phyloP scores from a whole-genome alignment of 192 early-diverging fungal genomes.

The Spinellus fusiger region DNA sequence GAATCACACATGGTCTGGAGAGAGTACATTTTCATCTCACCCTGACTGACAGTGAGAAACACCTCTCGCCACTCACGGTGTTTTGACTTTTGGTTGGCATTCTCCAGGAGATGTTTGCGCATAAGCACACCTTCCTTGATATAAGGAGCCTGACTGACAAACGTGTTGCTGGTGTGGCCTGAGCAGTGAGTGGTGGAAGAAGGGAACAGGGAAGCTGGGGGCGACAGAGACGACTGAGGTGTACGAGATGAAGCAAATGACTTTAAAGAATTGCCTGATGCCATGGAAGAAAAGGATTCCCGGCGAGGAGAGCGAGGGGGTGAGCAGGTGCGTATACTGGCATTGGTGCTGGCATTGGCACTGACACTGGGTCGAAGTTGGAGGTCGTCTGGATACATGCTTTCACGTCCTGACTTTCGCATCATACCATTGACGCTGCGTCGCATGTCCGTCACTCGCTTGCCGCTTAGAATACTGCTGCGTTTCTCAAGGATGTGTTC shows the following conservation, averaged over 20 bases:
- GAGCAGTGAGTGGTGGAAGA: constrained; percentile 8
- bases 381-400: constrained; percentile 1
- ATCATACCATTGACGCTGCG: constrained; percentile 22
- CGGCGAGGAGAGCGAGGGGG: background rate
- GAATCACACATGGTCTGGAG: constrained; percentile 48
- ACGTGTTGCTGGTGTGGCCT: no score
- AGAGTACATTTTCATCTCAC: constrained; percentile 80
- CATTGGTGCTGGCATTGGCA: background rate
- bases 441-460: constrained; percentile 18
- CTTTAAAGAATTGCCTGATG: constrained; percentile 12
- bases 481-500: constrained; percentile 2
- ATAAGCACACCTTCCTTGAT: constrained; percentile 74
- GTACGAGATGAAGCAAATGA: background rate
- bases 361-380: constrained; percentile 10
- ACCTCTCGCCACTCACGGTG: constrained; percentile 85
- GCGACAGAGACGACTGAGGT: background rate
- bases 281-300: constrained; percentile 21
- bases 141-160: constrained; percentile 28
- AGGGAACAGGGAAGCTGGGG: background rate
- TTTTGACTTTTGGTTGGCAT: constrained; percentile 69
- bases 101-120: constrained; percentile 81
- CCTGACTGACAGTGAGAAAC: constrained; percentile 64
- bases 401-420: constrained; percentile 16
- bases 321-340: background rate
- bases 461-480: constrained; percentile 12